Percentiles rank a stretch among this genome's conserved stretches.
Conservation (phyloP, 495 filamentous ascomycete genomes). For the Neurospora sp. region DNA sequence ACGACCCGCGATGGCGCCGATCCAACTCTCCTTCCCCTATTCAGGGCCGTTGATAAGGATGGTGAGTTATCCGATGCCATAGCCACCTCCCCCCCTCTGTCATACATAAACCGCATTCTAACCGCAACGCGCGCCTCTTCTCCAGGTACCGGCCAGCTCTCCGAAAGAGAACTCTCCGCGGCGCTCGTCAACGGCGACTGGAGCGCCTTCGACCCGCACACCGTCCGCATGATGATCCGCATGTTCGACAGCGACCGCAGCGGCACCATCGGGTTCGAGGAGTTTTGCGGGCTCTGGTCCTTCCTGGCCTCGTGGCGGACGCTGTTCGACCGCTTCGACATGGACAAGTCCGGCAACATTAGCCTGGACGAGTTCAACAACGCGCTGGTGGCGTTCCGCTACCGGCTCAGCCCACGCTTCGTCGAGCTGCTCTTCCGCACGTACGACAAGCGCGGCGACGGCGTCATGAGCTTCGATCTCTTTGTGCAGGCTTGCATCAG, state of each 20-base stretch:
- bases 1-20: constrained; percentile 54
- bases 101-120: neutral
- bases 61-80: constrained; percentile 30
- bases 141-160: constrained; percentile 65
- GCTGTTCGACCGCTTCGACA: constrained; percentile 93
- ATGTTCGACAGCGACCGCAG: constrained; percentile 93
- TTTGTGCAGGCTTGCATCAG: constrained; percentile 97
- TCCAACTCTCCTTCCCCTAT: constrained; percentile 70
- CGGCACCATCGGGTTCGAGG: constrained; percentile 85
- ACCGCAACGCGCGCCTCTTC: constrained; percentile 1
- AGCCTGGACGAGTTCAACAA: constrained; percentile 79
- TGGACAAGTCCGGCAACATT: constrained; percentile 79
- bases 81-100: neutral
- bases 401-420: constrained; percentile 75
- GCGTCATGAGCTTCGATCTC: constrained; percentile 85
- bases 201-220: constrained; percentile 89
- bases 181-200: constrained; percentile 96
- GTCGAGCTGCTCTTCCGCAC: constrained; percentile 66
- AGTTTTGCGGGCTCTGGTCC: constrained; percentile 91
- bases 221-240: constrained; percentile 95
- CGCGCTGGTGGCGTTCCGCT: constrained; percentile 88
- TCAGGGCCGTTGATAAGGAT: constrained; percentile 83
- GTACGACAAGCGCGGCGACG: constrained; percentile 48
- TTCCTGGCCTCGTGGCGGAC: constrained; percentile 90
- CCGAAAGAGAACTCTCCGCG: constrained; percentile 77